Percentiles rank a stretch among this genome's conserved stretches.
These are phyloP conservation scores for Colletotrichum coccodes DNA, from an alignment of 2,329 filamentous ascomycete genomes.

Conservation along the genomic window DNA sequence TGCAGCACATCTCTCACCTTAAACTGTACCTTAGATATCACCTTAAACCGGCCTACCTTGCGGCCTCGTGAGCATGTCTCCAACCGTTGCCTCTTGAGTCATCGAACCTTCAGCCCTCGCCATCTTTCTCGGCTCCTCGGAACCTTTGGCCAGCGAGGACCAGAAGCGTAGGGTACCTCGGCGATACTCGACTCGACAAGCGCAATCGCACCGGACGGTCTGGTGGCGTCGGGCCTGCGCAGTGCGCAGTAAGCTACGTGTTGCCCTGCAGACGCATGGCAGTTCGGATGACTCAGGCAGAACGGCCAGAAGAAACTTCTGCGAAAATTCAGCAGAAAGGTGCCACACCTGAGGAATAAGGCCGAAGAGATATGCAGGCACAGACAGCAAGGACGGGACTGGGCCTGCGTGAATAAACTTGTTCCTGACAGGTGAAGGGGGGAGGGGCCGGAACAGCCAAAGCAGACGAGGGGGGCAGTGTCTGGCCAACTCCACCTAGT, in stretches of 20 bases:
- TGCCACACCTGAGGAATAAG: not conserved
- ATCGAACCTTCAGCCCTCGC: not conserved
- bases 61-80: not conserved
- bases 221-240: constrained; percentile 4
- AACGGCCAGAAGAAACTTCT: not conserved
- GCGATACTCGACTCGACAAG: not conserved
- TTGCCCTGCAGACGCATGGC: not conserved
- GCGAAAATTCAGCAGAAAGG: constrained; percentile 4
- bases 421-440: constrained; percentile 10
- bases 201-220: not conserved
- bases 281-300: constrained; percentile 14
- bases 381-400: not conserved
- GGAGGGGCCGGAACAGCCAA: not conserved
- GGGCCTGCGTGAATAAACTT: constrained; percentile 20
- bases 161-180: not conserved
- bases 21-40: constrained; percentile 25
- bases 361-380: constrained; percentile 8
- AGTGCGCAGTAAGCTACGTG: not conserved
- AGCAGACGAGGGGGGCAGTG: not conserved
- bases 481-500: not conserved
- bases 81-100: not conserved
- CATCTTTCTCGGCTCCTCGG: not conserved
- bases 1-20: constrained; percentile 27
- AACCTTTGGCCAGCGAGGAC: not conserved
- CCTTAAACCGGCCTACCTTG: constrained; percentile 2